phyloP scores from a whole-genome alignment of 2,329 filamentous ascomycete genomes.

The Lachnellula suecica region DNA sequence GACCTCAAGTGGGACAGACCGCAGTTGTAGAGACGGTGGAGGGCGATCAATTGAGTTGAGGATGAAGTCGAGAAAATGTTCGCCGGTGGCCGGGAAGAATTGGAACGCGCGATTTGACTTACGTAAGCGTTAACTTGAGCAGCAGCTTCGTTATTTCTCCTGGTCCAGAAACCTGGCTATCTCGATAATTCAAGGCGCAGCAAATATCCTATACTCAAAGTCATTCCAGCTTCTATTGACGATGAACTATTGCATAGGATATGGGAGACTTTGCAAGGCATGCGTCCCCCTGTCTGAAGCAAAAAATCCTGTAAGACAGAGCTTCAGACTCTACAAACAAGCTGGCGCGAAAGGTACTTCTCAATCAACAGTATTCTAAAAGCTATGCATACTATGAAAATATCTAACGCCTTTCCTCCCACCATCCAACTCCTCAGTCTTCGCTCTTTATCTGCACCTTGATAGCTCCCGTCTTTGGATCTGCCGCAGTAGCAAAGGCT shows the following conservation, averaged over 20 bases:
- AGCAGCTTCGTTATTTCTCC: too few relatives aligned
- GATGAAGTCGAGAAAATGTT: constrained; percentile 23
- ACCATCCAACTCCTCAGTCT: constrained; percentile 17
- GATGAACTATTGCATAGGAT: too few relatives aligned
- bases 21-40: constrained; percentile 17
- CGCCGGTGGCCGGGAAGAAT: constrained; percentile 20
- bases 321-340: too few relatives aligned
- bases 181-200: too few relatives aligned
- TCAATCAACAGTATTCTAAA: constrained; percentile 11
- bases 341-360: background rate
- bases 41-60: constrained; percentile 29
- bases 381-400: constrained; percentile 3
- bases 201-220: too few relatives aligned
- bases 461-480: constrained; percentile 92
- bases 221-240: too few relatives aligned
- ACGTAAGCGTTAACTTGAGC: constrained; percentile 6
- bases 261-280: too few relatives aligned
- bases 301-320: too few relatives aligned
- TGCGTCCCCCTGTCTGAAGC: too few relatives aligned
- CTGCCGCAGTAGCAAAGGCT: constrained; percentile 85
- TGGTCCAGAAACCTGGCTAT: too few relatives aligned
- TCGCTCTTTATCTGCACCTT: constrained; percentile 90
- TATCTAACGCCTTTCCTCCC: constrained; percentile 2
- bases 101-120: constrained; percentile 8
- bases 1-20: constrained; percentile 17